Conservation (phyloP, 306 rosid species). For the Cucumis hystrix region DNA sequence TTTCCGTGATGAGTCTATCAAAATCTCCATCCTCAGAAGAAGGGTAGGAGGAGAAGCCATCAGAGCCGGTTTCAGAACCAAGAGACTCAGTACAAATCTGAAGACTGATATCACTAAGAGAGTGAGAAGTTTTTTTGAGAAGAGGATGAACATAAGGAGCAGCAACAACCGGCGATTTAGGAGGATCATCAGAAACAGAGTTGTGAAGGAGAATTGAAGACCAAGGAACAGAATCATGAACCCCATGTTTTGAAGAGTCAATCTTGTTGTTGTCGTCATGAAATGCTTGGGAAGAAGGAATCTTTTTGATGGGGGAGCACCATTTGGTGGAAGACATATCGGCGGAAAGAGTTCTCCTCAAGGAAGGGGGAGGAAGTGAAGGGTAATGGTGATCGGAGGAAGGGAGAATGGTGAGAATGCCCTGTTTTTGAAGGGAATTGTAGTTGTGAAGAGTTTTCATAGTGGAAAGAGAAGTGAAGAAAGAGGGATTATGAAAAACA, state of each 20-base stretch:
- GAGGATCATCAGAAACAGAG: neutral
- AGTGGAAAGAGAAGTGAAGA: neutral
- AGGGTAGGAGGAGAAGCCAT: constrained; percentile 39
- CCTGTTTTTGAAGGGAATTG: constrained; percentile 27
- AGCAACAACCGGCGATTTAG: neutral
- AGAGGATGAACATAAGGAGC: constrained; percentile 75
- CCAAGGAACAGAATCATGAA: constrained; percentile 13
- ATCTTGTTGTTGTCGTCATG: neutral
- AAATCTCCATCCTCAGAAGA: constrained; percentile 28
- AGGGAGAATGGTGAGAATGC: constrained; percentile 55
- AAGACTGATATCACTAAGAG: constrained; percentile 52
- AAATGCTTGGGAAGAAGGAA: constrained; percentile 36
- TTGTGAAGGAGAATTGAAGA: constrained; percentile 38
- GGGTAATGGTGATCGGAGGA: constrained; percentile 18
- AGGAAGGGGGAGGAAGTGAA: constrained; percentile 19
- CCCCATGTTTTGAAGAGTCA: constrained; percentile 15
- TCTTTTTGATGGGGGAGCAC: constrained; percentile 19
- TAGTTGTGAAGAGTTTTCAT: neutral
- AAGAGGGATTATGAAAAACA: neutral
- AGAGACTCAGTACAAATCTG: constrained; percentile 77
- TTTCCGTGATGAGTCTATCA: neutral
- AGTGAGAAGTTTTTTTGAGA: constrained; percentile 40
- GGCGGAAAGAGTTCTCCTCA: constrained; percentile 73
- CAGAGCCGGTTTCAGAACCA: constrained; percentile 93
- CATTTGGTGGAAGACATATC: constrained; percentile 79